Conservation (phyloP, 306 rosid genomes). For the Crataegus laevigata region DNA sequence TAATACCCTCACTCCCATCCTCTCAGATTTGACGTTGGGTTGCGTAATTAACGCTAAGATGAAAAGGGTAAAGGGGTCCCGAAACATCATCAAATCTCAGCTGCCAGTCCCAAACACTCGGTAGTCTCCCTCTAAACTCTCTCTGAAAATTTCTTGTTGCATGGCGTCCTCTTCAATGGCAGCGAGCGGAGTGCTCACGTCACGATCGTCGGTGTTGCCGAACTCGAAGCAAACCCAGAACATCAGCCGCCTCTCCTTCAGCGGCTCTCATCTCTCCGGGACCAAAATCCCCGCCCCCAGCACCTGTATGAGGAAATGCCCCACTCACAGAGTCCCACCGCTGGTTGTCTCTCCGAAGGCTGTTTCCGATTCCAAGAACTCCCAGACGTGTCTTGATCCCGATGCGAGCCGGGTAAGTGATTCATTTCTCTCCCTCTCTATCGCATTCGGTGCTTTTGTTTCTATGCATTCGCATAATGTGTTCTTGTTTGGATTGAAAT, state of each 20-base stretch:
- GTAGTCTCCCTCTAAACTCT: not conserved
- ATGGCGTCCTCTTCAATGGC: slow-evolving; percentile 27
- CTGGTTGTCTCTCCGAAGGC: slow-evolving; percentile 67
- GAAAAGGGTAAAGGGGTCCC: slow-evolving; percentile 1
- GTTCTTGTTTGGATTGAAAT: not conserved
- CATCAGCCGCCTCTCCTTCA: slow-evolving; percentile 8
- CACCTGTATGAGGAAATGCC: not conserved
- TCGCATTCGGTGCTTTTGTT: not conserved
- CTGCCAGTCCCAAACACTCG: not conserved
- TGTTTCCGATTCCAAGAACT: slow-evolving; percentile 85
- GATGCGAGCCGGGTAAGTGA: slow-evolving; percentile 84
- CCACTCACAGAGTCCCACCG: slow-evolving; percentile 21
- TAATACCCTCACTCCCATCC: not conserved
- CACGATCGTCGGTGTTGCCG: not conserved
- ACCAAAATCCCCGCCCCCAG: slow-evolving; percentile 5
- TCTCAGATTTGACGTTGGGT: not conserved
- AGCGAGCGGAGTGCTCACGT: slow-evolving; percentile 10
- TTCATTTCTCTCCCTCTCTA: not conserved
- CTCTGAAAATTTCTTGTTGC: not conserved
- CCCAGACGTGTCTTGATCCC: slow-evolving; percentile 95
- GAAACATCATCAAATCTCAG: slow-evolving; percentile 7
- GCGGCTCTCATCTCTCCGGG: slow-evolving; percentile 16
- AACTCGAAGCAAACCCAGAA: not conserved
- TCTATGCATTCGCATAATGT: not conserved
- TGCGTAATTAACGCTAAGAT: too few species aligned